These are phyloP conservation scores for Beauveria caledonica DNA, from an alignment of 2,329 filamentous ascomycete genomes.

Conservation along the genomic window DNA sequence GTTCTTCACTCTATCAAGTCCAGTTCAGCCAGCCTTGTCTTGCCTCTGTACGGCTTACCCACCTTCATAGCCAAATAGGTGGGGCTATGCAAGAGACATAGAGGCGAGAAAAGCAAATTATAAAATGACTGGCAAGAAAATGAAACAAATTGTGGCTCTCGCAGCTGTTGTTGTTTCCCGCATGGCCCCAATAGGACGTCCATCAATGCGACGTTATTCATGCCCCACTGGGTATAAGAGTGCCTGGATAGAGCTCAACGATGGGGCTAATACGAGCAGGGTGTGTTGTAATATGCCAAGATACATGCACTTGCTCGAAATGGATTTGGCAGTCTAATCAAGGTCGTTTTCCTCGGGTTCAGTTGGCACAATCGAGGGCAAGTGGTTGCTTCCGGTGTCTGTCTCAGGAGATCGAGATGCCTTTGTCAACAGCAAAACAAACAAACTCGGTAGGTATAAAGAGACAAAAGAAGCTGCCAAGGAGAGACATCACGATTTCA, in stretches of 20 bases:
- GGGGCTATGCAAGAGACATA: background rate
- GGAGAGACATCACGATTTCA: background rate
- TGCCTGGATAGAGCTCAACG: background rate
- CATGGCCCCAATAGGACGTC: background rate
- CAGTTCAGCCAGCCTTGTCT: background rate
- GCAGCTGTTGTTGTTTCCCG: background rate
- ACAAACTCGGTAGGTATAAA: background rate
- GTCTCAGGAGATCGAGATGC: no score
- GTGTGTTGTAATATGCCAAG: background rate
- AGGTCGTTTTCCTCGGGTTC: no score
- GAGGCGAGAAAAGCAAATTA: background rate
- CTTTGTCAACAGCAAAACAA: no score
- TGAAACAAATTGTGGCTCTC: slow-evolving; percentile 7
- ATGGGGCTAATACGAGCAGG: background rate
- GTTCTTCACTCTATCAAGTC: background rate
- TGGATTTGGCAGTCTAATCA: no score
- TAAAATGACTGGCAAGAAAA: background rate
- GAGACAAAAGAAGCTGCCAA: background rate
- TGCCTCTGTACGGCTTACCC: background rate
- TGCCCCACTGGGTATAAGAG: background rate
- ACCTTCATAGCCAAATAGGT: background rate
- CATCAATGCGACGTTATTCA: background rate
- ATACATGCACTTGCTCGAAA: no score
- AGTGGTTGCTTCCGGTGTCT: no score
- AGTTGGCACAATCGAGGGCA: rapidly evolving